Evolutionary conservation across 352 stramenopile species (phyloP).

Genomic region (Globisporangium nagaii): DNA sequence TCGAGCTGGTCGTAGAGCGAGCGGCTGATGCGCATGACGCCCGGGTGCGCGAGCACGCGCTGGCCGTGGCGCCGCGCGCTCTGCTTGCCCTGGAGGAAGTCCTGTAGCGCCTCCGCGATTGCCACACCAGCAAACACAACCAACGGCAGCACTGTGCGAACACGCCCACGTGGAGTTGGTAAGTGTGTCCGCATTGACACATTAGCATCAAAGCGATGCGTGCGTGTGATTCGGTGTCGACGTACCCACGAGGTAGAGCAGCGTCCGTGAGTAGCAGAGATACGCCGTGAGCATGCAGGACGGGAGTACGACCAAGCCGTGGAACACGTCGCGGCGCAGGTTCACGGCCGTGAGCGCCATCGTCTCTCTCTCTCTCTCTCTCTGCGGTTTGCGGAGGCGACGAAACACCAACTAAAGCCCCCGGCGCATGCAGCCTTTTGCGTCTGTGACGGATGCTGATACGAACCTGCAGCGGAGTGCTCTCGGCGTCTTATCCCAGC

Average conservation of each 20-base stretch:
- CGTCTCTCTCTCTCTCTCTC: neutral
- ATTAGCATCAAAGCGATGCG: neutral
- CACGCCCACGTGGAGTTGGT: neutral
- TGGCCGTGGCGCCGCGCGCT: neutral
- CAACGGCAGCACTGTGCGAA: slow-evolving; percentile 37
- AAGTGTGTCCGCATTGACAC: neutral
- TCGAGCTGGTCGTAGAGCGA: slow-evolving; percentile 66
- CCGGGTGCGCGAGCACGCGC: slow-evolving; percentile 3
- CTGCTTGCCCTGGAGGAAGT: slow-evolving; percentile 7
- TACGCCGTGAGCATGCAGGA: neutral
- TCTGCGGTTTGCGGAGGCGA: too few relatives aligned
- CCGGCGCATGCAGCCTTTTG: too few relatives aligned
- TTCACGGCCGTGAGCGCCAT: neutral
- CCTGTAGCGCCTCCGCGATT: slow-evolving; percentile 24
- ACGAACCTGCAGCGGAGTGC: too few relatives aligned
- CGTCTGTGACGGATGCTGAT: too few relatives aligned
- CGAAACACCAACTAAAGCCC: too few relatives aligned
- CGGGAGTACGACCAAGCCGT: neutral
- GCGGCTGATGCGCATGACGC: slow-evolving; percentile 57
- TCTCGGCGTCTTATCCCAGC: too few relatives aligned
- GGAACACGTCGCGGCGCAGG: slow-evolving; percentile 1
- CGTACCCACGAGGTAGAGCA: slow-evolving; percentile 6
- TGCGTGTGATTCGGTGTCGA: neutral
- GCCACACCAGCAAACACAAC: slow-evolving; percentile 49
- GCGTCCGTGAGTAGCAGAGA: neutral